A percentile compares a stretch with the other conserved stretches of the same genome.
Evolutionary conservation across 2,329 filamentous ascomycete genomes (phyloP).

Genomic region (Juglanconis juglandina): DNA sequence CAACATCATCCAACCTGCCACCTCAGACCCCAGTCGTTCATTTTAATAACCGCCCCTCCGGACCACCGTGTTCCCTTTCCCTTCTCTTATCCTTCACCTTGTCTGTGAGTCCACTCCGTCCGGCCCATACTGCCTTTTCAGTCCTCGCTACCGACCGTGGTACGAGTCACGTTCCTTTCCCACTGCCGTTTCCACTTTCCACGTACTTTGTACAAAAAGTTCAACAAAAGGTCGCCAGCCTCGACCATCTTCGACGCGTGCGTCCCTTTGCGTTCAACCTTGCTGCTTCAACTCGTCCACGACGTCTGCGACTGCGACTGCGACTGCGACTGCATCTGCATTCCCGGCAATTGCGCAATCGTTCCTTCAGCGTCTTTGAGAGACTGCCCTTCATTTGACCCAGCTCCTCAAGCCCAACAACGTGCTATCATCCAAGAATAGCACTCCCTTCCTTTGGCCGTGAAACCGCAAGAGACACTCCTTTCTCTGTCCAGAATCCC

Average conservation of each 20-base stretch:
- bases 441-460: conserved; percentile 9
- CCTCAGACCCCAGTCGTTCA: conserved; percentile 3
- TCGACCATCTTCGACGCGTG: conserved; percentile 9
- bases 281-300: conserved; percentile 4
- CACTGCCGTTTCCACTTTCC: not conserved
- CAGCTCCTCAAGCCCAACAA: not conserved
- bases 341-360: conserved; percentile 22
- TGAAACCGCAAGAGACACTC: conserved; percentile 11
- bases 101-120: not conserved
- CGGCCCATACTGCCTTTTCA: not conserved
- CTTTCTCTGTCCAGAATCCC: conserved; percentile 6
- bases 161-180: conserved; percentile 6
- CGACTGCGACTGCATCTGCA: conserved; percentile 26
- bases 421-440: not conserved
- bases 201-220: not conserved
- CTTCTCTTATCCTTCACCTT: not conserved
- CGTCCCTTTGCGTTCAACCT: not conserved
- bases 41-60: conserved; percentile 11
- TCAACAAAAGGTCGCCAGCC: conserved; percentile 13
- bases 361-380: conserved; percentile 50
- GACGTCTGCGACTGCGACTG: conserved; percentile 25
- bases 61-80: not conserved
- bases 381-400: conserved; percentile 35
- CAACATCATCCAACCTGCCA: not conserved
- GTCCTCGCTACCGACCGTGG: not conserved